Base-by-base conservation (phyloP, 176 grass and related monocot species). In the Carex pumila region DNA sequence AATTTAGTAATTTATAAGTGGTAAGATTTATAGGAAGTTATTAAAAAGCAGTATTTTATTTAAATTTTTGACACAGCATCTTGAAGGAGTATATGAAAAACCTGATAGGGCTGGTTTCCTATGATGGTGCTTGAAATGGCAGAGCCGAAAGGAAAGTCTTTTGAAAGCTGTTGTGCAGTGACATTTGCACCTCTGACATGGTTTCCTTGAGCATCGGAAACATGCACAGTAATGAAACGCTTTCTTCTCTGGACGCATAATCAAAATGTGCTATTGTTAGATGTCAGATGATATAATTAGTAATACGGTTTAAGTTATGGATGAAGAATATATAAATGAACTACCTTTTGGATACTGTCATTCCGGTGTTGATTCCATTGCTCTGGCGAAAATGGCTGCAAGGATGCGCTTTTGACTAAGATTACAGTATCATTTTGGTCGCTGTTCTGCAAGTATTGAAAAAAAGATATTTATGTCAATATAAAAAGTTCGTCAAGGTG, bases 301-400 rank as follows among this genome's bases (percentile, higher is more conserved):
- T 9, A 31, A 53, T 60, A 62, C n/a, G 52, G 19, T 76, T 76
- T 53, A 12, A 73, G 37, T 25, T 4, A 83, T 12, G 45, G 7
- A 72, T 29, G 30, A 43, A 18, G 39, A 10, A 64, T 59, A 36
- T 50, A 50, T 50, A 50, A 11, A 79, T 29, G 17, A 25, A 18
- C 6, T 86, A 92, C 92, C 71, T 80, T 53, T 72, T 88, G 79
- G 39, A 97, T 94, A 3, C 87, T 93, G n/a, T 97, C 83, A 60
- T 91, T 56, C 56, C 90, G 55, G 29, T 97, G 90, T 17, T 82
- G 90, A 83, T 92, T 91, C 94, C 94, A 97, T 14, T 97, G 81
- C 9, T 94, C 88, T 9, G 70, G 62, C 12, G 94, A 87, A 62
- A 88, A 91, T 5, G 90, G 90, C 7, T 97, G 94, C 88, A 94